phyloP scores from a whole-genome alignment of 495 filamentous ascomycete genomes.

The Astrocystis sublimbata region DNA sequence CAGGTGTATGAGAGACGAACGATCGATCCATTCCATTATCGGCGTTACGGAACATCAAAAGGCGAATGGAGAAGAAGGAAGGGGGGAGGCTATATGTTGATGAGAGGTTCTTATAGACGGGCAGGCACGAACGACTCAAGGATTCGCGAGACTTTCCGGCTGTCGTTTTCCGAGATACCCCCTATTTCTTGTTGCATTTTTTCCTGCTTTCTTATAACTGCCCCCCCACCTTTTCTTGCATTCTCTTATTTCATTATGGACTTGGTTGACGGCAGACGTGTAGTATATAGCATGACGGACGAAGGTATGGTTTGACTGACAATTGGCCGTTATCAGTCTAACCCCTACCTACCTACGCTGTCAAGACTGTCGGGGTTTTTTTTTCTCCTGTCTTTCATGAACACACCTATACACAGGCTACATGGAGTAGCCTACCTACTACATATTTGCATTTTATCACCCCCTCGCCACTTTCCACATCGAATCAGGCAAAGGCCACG shows the following conservation, averaged over 20 bases:
- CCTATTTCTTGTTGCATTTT: slow-evolving; percentile 15
- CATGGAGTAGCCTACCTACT: too few relatives aligned
- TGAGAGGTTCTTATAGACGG: neutral
- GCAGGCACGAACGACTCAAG: neutral
- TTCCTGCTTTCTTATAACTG: neutral
- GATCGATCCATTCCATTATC: too few relatives aligned
- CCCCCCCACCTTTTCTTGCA: too few relatives aligned
- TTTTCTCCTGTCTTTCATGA: neutral
- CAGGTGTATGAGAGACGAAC: neutral
- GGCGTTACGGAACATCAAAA: slow-evolving; percentile 2
- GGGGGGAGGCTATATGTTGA: neutral
- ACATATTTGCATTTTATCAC: neutral
- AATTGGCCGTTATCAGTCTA: neutral
- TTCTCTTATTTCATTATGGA: too few relatives aligned
- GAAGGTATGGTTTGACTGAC: slow-evolving; percentile 12
- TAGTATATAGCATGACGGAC: slow-evolving; percentile 29
- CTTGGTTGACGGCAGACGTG: slow-evolving; percentile 18
- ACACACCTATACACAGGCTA: too few relatives aligned
- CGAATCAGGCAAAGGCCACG: neutral
- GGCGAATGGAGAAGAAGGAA: neutral
- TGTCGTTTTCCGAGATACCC: slow-evolving; percentile 12
- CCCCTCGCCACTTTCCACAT: slow-evolving; percentile 23
- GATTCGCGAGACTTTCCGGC: slow-evolving; percentile 11
- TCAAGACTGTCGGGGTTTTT: neutral
- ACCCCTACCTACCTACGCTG: too few relatives aligned